Percentiles rank a stretch among this genome's conserved stretches.
Evolutionary conservation across 2,329 filamentous ascomycete species (phyloP).

Genomic region (Rhynchosporium graminicola): DNA sequence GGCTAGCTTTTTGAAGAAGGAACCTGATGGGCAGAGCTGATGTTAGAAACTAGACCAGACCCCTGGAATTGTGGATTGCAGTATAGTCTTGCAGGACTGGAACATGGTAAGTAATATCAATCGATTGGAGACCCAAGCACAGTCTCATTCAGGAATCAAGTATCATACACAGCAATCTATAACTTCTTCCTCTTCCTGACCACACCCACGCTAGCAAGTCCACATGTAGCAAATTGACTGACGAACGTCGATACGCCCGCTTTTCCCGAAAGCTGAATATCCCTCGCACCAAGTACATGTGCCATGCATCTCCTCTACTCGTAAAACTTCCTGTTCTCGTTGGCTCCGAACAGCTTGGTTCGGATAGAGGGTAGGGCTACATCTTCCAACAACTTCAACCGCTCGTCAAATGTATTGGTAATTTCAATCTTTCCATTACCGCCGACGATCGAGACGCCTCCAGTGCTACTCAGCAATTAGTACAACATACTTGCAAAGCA

Average conservation of each 20-base stretch:
- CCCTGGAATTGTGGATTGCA: background rate
- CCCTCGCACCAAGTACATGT: conserved; percentile 4
- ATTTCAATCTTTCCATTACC: conserved; percentile 93
- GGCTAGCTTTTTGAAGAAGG: conserved; percentile 33
- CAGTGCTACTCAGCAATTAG: conserved; percentile 59
- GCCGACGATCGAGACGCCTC: conserved; percentile 79
- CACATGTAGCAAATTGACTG: background rate
- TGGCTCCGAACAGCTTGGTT: conserved; percentile 87
- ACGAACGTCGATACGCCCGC: conserved; percentile 3
- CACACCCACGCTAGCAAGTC: conserved; percentile 4
- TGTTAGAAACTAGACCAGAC: background rate
- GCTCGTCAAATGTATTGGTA: conserved; percentile 96
- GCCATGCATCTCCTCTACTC: conserved; percentile 58
- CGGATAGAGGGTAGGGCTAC: conserved; percentile 83
- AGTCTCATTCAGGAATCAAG: conserved; percentile 27
- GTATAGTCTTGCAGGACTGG: background rate
- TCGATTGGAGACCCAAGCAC: conserved; percentile 10
- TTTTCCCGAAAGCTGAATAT: background rate
- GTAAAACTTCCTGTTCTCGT: conserved; percentile 92
- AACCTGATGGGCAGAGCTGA: conserved; percentile 6
- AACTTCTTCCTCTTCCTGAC: conserved; percentile 4
- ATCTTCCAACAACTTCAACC: conserved; percentile 80
- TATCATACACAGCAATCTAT: conserved; percentile 38
- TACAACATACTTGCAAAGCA: conserved; percentile 14
- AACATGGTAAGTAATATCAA: background rate